A percentile compares a stretch with the other conserved stretches of the same genome.
These are phyloP conservation scores for Populus hybrid DNA, from an alignment of 441 rosid species.

Conservation along the genomic window DNA sequence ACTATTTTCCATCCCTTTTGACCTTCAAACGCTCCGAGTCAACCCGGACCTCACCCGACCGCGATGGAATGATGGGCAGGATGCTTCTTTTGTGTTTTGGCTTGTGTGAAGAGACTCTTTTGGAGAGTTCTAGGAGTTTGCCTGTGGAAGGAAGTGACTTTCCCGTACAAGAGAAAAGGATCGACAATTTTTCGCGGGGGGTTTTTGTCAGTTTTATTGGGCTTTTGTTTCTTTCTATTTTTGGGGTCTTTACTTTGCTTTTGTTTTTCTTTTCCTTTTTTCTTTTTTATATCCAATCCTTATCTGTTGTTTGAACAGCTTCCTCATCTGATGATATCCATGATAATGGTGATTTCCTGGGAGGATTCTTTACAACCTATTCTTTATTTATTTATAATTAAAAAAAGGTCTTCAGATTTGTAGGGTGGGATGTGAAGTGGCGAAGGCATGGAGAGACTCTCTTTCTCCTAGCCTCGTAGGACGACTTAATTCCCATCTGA, in stretches of 20 bases:
- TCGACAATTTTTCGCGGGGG: too few relatives aligned
- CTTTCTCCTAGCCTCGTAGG: neutral
- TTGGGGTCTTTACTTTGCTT: neutral
- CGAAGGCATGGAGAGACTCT: neutral
- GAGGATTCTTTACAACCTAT: neutral
- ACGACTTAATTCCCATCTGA: neutral
- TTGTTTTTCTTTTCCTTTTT: neutral
- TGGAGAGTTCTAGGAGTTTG: constrained; percentile 40
- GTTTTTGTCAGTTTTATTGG: neutral
- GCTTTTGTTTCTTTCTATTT: too few relatives aligned
- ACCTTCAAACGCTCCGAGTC: constrained; percentile 26
- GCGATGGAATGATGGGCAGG: constrained; percentile 15
- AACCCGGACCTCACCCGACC: constrained; percentile 29
- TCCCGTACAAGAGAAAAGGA: constrained; percentile 40
- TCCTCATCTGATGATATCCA: neutral
- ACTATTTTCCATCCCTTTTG: constrained; percentile 29
- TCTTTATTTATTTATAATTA: too few relatives aligned
- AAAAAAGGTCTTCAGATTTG: neutral
- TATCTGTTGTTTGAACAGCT: neutral
- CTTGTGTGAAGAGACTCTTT: constrained; percentile 35
- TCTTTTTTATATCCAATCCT: neutral
- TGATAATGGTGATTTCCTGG: neutral
- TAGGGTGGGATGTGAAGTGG: neutral
- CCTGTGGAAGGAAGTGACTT: constrained; percentile 40
- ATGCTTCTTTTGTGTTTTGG: constrained; percentile 23